phyloP scores from a whole-genome alignment of 495 filamentous ascomycete genomes.

The Annulohypoxylon moriforme region DNA sequence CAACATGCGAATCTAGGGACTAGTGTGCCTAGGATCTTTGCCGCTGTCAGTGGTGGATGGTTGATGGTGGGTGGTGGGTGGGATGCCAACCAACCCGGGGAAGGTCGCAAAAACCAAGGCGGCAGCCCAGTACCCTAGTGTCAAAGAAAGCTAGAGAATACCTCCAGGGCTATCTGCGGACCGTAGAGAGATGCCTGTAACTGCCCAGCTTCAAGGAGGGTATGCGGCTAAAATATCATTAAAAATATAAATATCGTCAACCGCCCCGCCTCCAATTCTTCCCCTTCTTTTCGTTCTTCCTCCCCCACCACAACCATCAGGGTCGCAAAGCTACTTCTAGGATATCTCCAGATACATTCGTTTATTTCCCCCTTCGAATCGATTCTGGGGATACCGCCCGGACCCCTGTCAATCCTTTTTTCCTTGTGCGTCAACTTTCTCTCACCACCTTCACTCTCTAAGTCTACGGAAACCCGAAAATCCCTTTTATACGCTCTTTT shows the following conservation, averaged over 20 bases:
- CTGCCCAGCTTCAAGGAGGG: slow-evolving; percentile 9
- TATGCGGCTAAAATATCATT: slow-evolving; percentile 33
- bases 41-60: slow-evolving; percentile 25
- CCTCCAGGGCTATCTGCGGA: no score
- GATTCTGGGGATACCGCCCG: slow-evolving; percentile 59
- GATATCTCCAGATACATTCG: slow-evolving; percentile 57
- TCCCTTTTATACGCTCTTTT: slow-evolving; percentile 52
- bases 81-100: slow-evolving; percentile 15
- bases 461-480: slow-evolving; percentile 40
- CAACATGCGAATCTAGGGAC: slow-evolving; percentile 27
- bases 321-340: slow-evolving; percentile 63
- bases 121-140: neutral
- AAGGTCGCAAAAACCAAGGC: slow-evolving; percentile 20
- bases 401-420: slow-evolving; percentile 62
- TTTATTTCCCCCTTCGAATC: slow-evolving; percentile 46
- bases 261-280: slow-evolving; percentile 51
- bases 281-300: slow-evolving; percentile 49
- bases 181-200: neutral
- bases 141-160: neutral
- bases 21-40: slow-evolving; percentile 28
- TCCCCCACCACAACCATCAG: slow-evolving; percentile 61
- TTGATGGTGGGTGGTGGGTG: slow-evolving; percentile 3
- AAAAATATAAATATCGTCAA: slow-evolving; percentile 56
- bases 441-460: slow-evolving; percentile 47
- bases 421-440: slow-evolving; percentile 59